Base-by-base conservation (phyloP, 2,329 filamentous ascomycete species). In the Byssothecium circinans region DNA sequence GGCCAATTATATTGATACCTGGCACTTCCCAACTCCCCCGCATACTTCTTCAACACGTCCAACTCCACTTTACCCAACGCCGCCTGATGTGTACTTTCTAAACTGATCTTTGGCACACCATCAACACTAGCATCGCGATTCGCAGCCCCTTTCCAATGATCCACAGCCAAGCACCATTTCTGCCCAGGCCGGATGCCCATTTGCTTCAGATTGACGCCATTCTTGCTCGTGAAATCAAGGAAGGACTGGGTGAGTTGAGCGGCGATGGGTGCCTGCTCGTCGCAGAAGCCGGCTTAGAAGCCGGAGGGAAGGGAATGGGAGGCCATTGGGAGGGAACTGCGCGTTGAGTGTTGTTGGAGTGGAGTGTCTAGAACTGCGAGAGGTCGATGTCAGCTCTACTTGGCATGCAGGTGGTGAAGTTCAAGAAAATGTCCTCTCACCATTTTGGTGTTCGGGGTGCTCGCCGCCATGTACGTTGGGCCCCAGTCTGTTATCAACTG, bases 201-300 rank as follows among this genome's bases (percentile, higher is more conserved):
- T 19, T 50, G 47, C 18, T 48, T 50, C 3, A 55, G 22, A 15
- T 55, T 52, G 18, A 50, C 45, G 12, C 52, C 52, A 8, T 36
- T 42, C 32, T 52, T 52, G 22, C 45, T 42, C 2, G 46, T 48
- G 14, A 55, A 55, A 8, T 52, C 39, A 5, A 52, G 49, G n/a
- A 55, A 55, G 1, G 49, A 52, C 23, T 54, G 45, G 2, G 43
- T 46, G 33, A 46, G 47, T 20, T 49, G 44, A 4, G 47, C 52
- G 14, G 52, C 52, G 14, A 55, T 52, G 4, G 52, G 52, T 2
- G 49, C 50, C 34, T 45, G 34, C 4, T 41, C 36, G 15, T 52
- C 46, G 46, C 52, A 55, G 40, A 52, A 55, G n/a, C 52, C 52
- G 18, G 52, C 42, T 35, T 55, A 52, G 23, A 50, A 42, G 19